Base-by-base conservation (phyloP, 73 alveolate species). In the Blepharisma stoltei region DNA sequence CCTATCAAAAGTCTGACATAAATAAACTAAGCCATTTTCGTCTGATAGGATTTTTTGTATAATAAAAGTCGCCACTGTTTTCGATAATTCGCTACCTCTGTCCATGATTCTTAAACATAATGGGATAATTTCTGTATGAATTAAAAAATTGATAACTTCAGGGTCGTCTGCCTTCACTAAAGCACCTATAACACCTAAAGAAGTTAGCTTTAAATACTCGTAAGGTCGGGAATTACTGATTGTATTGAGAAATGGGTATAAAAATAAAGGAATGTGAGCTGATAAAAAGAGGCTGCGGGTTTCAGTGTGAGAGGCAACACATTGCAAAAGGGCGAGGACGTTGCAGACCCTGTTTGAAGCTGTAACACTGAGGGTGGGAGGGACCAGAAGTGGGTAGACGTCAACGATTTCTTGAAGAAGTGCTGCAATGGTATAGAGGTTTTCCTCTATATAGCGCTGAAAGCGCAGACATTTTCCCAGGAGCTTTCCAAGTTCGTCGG, bases 141-240 rank as follows among this genome's bases (percentile, higher is more conserved):
- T 87, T 49, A 97, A 86, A 83, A 95, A 97, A 79, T 85, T 88
- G 67, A 97, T 97, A 54, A 97, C 99, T 49, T 97, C 99, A 25
- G 97, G 90, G 70, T 94, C 97, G 81, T 97, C 99, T 48, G 93
- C 97, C 86, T 97, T 97, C 38, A 97, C 99, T 38, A 97, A 83
- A 7, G 99, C 99, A 3, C 99, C 99, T 68, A 97, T 97, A 38
- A 97, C 99, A 32, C 99, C 99, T 41, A 97, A 84, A 43, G 97
- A 89, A 1, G 99, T 97, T 43, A 97, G 92, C 73, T 99, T 93
- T 52, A 97, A 71, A 80, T 95, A 95, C 81, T 97, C 99, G 78
- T 92, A 97, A 23, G 99, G 98, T 88, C 97, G 94, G 9, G 93
- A 88, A 55, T 93, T 92, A 54, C 91, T 89, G 67, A 91, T 86